A percentile compares a stretch with the other conserved stretches of the same genome.
Conservation (phyloP, 169 alveolate species). For the Fabrea salina region DNA sequence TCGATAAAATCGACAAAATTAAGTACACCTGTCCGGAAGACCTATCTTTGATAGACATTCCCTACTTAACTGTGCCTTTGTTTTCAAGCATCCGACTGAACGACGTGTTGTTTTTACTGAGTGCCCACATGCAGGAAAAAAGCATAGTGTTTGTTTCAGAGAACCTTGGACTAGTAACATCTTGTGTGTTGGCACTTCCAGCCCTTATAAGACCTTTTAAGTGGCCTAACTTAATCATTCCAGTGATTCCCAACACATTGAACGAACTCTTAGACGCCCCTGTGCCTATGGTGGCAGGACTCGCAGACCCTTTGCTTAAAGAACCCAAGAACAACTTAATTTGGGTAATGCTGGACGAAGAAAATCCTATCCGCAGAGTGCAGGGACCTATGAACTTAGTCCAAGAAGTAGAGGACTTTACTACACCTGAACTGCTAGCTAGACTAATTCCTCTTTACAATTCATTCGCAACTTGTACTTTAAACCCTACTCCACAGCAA, state of each 20-base stretch:
- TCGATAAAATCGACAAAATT: neutral
- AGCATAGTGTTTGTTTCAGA: constrained; percentile 2
- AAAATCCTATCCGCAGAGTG: neutral
- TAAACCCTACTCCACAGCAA: no score
- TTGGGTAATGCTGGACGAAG: constrained; percentile 18
- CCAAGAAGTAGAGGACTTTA: neutral
- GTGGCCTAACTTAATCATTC: constrained; percentile 28
- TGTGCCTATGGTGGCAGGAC: constrained; percentile 22
- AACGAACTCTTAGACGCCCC: constrained; percentile 33
- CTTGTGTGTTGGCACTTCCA: constrained; percentile 18
- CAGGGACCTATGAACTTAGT: neutral
- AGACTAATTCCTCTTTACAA: no score
- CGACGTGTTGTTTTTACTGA: neutral
- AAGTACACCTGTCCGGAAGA: constrained; percentile 2
- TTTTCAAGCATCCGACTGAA: neutral
- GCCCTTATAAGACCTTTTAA: constrained; percentile 20
- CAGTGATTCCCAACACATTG: constrained; percentile 21
- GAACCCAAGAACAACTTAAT: neutral
- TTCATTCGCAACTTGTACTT: no score
- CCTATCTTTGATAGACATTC: neutral
- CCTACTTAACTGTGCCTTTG: constrained; percentile 39
- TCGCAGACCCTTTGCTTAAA: neutral
- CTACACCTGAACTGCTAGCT: neutral
- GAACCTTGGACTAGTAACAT: neutral
- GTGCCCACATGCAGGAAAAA: constrained; percentile 24